Evolutionary conservation across 345 rosid genomes (phyloP).

Genomic region (Lumnitzera racemosa): DNA sequence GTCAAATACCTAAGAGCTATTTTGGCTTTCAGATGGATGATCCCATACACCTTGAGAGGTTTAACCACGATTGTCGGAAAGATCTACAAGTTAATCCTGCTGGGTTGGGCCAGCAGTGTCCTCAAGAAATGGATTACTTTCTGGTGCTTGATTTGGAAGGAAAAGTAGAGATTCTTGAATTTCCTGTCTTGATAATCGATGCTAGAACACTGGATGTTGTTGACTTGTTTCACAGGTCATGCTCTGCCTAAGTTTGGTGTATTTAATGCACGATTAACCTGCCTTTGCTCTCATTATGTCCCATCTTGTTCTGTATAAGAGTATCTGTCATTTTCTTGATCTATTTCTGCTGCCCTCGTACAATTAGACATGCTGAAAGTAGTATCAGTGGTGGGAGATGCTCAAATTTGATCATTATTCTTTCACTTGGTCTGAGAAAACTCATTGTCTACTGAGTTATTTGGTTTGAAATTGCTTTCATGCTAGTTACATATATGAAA

Average conservation of each 20-base stretch:
- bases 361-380: no score
- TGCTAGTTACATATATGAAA: no score
- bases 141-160: conserved; percentile 91
- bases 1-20: conserved; percentile 1
- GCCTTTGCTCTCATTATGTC: neutral
- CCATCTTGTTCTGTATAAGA: no score
- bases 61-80: conserved; percentile 55
- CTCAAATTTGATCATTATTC: no score
- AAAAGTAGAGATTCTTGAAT: conserved; percentile 90
- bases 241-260: conserved; percentile 1
- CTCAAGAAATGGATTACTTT: conserved; percentile 62
- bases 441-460: no score
- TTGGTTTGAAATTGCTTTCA: no score
- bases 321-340: no score
- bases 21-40: conserved; percentile 55
- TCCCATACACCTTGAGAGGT: conserved; percentile 53
- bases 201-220: conserved; percentile 54
- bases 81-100: conserved; percentile 50
- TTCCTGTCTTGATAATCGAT: conserved; percentile 70
- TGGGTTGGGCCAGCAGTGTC: conserved; percentile 26
- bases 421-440: no score
- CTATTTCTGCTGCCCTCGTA: no score
- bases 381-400: no score
- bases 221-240: conserved; percentile 86
- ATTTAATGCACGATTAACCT: neutral